Base-by-base conservation (phyloP, 2,329 filamentous ascomycete species). In the Eurotiales sp. region DNA sequence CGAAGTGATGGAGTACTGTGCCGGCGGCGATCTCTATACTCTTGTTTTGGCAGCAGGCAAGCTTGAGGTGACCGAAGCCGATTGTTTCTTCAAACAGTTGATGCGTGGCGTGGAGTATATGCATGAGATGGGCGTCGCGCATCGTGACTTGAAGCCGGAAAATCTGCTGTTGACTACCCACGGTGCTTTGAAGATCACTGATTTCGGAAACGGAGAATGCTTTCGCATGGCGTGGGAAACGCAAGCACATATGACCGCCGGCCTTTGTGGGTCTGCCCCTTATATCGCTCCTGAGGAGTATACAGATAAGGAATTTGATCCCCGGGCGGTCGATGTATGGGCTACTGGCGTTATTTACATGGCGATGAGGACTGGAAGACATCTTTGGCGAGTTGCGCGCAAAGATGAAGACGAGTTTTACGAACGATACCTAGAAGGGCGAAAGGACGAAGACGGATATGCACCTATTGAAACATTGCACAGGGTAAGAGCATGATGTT, bases 151-250 rank as follows among this genome's bases (percentile, higher is more conserved):
- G 41, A 99, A 99, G 71, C 93, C 93, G 0, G 93, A 99, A 70
- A 99, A 99, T 61, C 79, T 99, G 11, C 83, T 99, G 1, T 79
- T 99, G 51, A 99, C 93, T 3, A 93, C 88, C 0, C 89, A 91
- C 58, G 93, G 93, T 52, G 88, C 85, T 12, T 82, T 99, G 60
- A 99, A 99, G 66, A 99, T 99, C 58, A 97, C 93, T 23, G 93
- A 99, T 69, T 99, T 99, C 62, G 93, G 93, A 56, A 99, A 99
- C 62, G 93, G 93, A 63, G 93, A 99, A 72, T 99, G 93, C 72
- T 99, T 99, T 80, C 87, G 93, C 51, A 97, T 97, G 92, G 93
- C 93, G 2, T 99, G 93, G 93, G 93, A 99, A 71, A 93, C 90
- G 49, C 91, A 97, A 69, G 87, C 93, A 17, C 93, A 97, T 71